Conservation (phyloP, 257 asterid genomes). For the Verbena officinalis region DNA sequence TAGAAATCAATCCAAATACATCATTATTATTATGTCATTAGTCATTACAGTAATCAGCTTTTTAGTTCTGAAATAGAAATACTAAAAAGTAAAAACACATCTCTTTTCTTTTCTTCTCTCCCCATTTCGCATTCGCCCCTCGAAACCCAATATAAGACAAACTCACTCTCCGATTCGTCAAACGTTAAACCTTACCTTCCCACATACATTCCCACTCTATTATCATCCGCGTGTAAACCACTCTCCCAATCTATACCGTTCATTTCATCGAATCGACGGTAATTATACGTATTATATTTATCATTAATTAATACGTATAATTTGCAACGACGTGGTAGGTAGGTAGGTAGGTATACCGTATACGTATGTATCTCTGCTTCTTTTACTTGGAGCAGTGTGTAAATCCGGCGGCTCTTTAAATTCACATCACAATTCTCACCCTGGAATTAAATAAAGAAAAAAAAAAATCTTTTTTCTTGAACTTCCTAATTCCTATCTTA, state of each 20-base stretch:
- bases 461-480: too few species aligned
- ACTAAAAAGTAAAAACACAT: too few species aligned
- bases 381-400: slow-evolving; percentile 12
- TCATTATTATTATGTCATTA: too few species aligned
- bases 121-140: neutral
- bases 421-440: too few species aligned
- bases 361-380: neutral
- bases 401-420: neutral
- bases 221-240: neutral
- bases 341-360: neutral
- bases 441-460: too few species aligned
- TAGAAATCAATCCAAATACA: neutral
- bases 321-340: too few species aligned
- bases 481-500: too few species aligned
- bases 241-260: slow-evolving; percentile 4
- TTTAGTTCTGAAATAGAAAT: too few species aligned
- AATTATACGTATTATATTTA: neutral
- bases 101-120: slow-evolving; percentile 10
- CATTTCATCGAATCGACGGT: neutral
- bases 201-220: neutral
- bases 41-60: slow-evolving; percentile 2
- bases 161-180: neutral
- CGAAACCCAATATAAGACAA: slow-evolving; percentile 7
- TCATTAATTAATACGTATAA: neutral
- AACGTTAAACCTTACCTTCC: neutral